phyloP scores from a whole-genome alignment of 1,284 basidiomycete genomes.

The Ceratobasidium sp. region DNA sequence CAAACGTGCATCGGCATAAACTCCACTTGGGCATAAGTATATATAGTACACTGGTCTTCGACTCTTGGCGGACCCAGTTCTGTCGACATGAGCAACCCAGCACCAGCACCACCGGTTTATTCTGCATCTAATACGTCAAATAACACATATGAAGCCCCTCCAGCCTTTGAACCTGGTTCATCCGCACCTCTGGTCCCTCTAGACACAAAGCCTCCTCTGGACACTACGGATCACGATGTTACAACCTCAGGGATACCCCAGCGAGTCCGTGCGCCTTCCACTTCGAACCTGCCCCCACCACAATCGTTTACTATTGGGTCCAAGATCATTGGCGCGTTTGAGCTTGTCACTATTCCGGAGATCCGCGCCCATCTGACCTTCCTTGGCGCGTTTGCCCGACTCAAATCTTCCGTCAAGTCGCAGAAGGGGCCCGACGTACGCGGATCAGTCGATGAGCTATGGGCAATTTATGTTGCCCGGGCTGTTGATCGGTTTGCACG shows the following conservation, averaged over 20 bases:
- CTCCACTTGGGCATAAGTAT: no score
- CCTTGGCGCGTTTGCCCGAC: slow-evolving; percentile 50
- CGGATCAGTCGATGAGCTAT: slow-evolving; percentile 47
- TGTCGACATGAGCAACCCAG: slow-evolving; percentile 4
- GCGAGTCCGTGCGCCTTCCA: neutral
- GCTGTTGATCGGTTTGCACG: slow-evolving; percentile 50
- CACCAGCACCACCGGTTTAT: slow-evolving; percentile 22
- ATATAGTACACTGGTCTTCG: no score
- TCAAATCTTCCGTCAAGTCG: slow-evolving; percentile 47
- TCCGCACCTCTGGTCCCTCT: neutral
- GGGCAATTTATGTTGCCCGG: slow-evolving; percentile 51
- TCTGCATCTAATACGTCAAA: neutral
- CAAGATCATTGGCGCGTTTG: slow-evolving; percentile 5
- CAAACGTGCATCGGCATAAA: no score
- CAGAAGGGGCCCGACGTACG: slow-evolving; percentile 41
- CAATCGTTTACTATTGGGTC: neutral
- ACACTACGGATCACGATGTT: neutral
- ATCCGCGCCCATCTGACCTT: slow-evolving; percentile 50
- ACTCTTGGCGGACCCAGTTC: neutral
- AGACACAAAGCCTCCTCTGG: slow-evolving; percentile 21
- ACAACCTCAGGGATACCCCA: neutral
- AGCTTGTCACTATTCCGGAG: slow-evolving; percentile 48
- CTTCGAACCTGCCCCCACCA: neutral
- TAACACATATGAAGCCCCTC: slow-evolving; percentile 1
- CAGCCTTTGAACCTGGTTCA: slow-evolving; percentile 29